Conservation (phyloP, 805 yeast genomes). For the Danielozyma ontarioensis region DNA sequence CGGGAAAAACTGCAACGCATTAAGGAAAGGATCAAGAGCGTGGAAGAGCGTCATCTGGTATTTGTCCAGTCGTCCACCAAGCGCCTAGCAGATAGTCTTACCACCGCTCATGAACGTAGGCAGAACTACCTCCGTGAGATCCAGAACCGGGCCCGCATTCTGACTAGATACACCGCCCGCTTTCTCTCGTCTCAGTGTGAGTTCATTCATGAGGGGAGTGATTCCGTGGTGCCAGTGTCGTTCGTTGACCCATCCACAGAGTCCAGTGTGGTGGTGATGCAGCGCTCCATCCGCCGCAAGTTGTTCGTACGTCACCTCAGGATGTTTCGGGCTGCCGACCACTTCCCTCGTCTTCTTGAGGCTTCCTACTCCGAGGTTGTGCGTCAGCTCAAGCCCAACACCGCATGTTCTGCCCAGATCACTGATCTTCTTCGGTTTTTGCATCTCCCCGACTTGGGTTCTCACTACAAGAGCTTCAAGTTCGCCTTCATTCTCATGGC, state of each 20-base stretch:
- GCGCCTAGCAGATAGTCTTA: neutral
- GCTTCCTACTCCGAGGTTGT: neutral
- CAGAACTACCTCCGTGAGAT: neutral
- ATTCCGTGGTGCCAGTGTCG: too few relatives aligned
- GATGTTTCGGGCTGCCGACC: neutral
- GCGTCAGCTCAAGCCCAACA: neutral
- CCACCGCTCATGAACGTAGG: neutral
- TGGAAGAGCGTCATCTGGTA: neutral
- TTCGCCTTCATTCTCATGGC: slow-evolving; percentile 13
- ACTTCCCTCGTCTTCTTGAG: neutral
- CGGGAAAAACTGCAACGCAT: neutral
- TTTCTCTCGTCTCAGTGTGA: neutral
- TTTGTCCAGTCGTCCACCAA: neutral
- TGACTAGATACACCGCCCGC: too few relatives aligned
- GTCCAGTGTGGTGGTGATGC: too few relatives aligned
- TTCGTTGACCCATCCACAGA: too few relatives aligned
- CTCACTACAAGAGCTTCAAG: neutral
- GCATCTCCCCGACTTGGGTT: neutral
- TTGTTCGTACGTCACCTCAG: neutral
- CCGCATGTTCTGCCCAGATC: neutral
- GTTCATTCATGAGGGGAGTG: too few relatives aligned
- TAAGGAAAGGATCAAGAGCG: neutral
- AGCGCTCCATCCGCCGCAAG: too few relatives aligned
- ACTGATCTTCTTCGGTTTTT: neutral
- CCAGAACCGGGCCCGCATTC: neutral